Conservation (phyloP, 192 early-diverging fungal species). For the Hyaloraphidium curvatum region DNA sequence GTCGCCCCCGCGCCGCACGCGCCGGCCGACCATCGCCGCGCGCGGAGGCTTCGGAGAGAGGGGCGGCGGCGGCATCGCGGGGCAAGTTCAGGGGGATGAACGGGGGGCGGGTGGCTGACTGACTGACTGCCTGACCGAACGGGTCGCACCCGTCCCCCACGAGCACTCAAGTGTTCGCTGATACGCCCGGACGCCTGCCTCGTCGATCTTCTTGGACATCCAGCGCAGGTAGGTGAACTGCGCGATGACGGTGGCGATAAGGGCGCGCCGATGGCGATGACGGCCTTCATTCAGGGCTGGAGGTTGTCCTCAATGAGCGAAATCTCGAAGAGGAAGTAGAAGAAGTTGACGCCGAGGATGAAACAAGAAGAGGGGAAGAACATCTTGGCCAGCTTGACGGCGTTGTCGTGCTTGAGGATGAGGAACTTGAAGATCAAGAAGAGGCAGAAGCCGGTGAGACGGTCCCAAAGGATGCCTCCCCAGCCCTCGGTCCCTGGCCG, state of each 20-base stretch:
- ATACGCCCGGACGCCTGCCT: too few species aligned
- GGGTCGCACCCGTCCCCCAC: too few species aligned
- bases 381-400: background rate
- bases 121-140: too few species aligned
- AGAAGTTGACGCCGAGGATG: background rate
- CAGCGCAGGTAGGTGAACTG: conserved; percentile 2
- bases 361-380: background rate
- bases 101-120: too few species aligned
- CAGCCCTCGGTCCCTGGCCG: background rate
- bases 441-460: background rate
- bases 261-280: background rate
- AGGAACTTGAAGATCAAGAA: background rate
- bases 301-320: conserved; percentile 1
- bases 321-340: conserved; percentile 1
- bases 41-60: too few species aligned
- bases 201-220: background rate
- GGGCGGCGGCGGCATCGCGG: too few species aligned
- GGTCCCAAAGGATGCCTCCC: background rate
- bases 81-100: too few species aligned
- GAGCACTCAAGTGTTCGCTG: too few species aligned
- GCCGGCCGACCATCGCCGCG: too few species aligned
- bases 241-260: conserved; percentile 1
- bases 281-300: background rate
- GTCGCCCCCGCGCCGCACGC: too few species aligned
- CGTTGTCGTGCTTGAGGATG: background rate